Evolutionary conservation across 371 early-diverging fungal species (phyloP), one percentile per base, ranked within the genome.

Genomic region (Mucor plumbeus): DNA sequence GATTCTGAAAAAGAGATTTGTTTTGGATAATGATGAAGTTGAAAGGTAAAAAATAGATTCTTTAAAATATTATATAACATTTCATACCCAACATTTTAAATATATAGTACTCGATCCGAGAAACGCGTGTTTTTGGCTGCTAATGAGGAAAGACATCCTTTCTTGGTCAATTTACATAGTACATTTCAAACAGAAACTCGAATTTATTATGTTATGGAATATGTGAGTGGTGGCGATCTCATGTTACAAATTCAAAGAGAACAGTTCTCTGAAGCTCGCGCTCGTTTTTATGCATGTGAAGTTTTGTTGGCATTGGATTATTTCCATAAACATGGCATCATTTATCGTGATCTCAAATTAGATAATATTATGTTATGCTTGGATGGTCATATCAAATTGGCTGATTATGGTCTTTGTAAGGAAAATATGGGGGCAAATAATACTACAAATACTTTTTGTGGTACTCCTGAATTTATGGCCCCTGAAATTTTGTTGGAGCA

Each of bases 391-490:
- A 92, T 99, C 77, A 98, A 98, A 85, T 86, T 99, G 58, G 96
- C 98, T 17, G 99, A 99, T 79, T 99, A 97, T 83, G 99, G 99
- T 34, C 85, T 99, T 61, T 98, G 99, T 87, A 96, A 99, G 85
- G 93, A 95, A 72, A 89, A 92, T 69, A 97, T 99, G 93, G 81
- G 87, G 60, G 88, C 89, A 64, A 92, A 94, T 17, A 82, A 38
- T 84, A 88, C 73, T 21, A 95, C 97, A 9, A 91, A 88, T 72
- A 98, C 98, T 0, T 96, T 99, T 78, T 98, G 98, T 79, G 99
- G 99, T 41, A 99, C 99, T 17, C 99, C 99, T 14, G 99, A 99
- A 80, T 99, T 97, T 75, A 97, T 99, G 96, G 99, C 99, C 4
- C 99, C 99, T 15, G 99, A 99, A 75, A 96, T 99, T 43, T 82